Evolutionary conservation across 2,329 filamentous ascomycete genomes (phyloP), one percentile per base, ranked within the genome.

Genomic region (Colletotrichum cereale): DNA sequence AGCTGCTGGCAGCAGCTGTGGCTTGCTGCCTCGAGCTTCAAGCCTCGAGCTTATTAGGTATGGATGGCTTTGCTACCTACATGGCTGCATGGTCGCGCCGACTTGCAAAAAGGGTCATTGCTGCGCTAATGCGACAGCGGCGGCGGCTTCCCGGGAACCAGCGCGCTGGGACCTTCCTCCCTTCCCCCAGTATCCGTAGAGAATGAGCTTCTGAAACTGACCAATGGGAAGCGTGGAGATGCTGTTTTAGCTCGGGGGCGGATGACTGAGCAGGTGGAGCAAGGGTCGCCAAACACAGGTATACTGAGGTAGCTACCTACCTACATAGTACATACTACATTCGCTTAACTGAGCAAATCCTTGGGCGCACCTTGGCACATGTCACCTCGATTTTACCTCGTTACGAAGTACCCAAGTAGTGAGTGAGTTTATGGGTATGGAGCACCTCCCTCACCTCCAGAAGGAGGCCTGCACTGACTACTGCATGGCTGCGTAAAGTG

Each of bases 91-190:
- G 40, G 50, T 50, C 52, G 14, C 42, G 66, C 61, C 12, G 42
- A 18, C 36, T 31, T 6, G 24, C 53, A 16, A 38, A 56, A 29
- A 29, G 8, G 11, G 31, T 42, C 38, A 16, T 24, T 8, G 29
- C 18, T 44, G 63, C 64, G 66, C 69, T 72, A 72, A 72, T 72
- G 69, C 69, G 61, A 40, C 66, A 55, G 60, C 67, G 58, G 62
- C 67, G 61, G 62, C 67, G 67, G 63, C 67, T 58, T 63, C 66
- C 69, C 69, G 66, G 69, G 69, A 70, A 72, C 69, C 69, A 72
- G 63, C 60, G 61, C 69, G 69, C 60, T 65, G 69, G 69, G 69
- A 70, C 68, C 68, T 58, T 52, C 29, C 53, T 66, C n/a, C 62
- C 57, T 26, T 38, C 34, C 38, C 47, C 50, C 31, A 34, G 63